Evolutionary conservation across 2,329 filamentous ascomycete species (phyloP).

Genomic region (Ascochyta fabae): DNA sequence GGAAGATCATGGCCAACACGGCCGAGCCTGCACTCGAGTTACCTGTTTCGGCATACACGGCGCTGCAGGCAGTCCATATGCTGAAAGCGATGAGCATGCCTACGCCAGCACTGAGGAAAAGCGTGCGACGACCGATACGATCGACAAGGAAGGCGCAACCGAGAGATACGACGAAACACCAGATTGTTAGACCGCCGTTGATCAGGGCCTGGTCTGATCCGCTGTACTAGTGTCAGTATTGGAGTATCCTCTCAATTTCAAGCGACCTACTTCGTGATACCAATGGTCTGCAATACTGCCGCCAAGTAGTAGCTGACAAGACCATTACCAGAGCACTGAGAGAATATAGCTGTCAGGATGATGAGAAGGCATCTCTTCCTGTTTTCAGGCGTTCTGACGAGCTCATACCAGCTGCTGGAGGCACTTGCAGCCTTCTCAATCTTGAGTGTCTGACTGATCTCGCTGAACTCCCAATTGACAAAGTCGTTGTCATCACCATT

Average conservation of each 20-base stretch:
- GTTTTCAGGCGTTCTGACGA: slow-evolving; percentile 26
- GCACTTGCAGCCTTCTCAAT: slow-evolving; percentile 19
- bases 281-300: slow-evolving; percentile 21
- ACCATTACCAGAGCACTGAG: slow-evolving; percentile 27
- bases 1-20: slow-evolving; percentile 59
- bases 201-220: slow-evolving; percentile 51
- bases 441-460: slow-evolving; percentile 26
- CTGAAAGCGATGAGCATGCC: slow-evolving; percentile 44
- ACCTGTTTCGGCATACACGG: slow-evolving; percentile 22
- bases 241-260: neutral
- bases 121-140: slow-evolving; percentile 37
- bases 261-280: slow-evolving; percentile 26
- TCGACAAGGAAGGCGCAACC: slow-evolving; percentile 41
- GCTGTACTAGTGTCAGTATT: neutral
- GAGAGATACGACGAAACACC: slow-evolving; percentile 63
- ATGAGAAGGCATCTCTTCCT: slow-evolving; percentile 23
- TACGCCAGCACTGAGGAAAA: slow-evolving; percentile 42
- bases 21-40: slow-evolving; percentile 45
- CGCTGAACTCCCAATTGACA: slow-evolving; percentile 24
- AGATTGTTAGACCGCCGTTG: slow-evolving; percentile 63
- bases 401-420: slow-evolving; percentile 22
- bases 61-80: slow-evolving; percentile 37
- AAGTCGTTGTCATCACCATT: slow-evolving; percentile 23
- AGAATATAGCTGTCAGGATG: slow-evolving; percentile 22
- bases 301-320: slow-evolving; percentile 24